Conservation (phyloP, 305 asterid genomes). For the Rubia peregrina region DNA sequence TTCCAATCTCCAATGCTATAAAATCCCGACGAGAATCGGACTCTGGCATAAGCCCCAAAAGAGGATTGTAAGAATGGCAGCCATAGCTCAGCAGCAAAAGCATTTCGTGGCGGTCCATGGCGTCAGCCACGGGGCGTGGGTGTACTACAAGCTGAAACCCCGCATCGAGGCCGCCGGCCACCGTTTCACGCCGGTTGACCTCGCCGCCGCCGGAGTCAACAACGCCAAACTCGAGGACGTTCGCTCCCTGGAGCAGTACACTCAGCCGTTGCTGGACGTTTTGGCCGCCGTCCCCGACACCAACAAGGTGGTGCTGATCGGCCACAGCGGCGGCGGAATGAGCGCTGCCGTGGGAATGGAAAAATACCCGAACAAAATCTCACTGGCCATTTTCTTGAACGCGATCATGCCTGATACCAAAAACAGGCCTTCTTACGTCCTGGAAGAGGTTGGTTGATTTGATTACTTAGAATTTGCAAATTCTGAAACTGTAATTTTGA, state of each 20-base stretch:
- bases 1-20: conserved; percentile 1
- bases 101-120: conserved; percentile 59
- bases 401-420: conserved; percentile 59
- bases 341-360: conserved; percentile 48
- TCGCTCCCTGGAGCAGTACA: conserved; percentile 32
- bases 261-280: conserved; percentile 43
- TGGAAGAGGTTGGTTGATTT: conserved; percentile 32
- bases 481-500: neutral
- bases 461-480: neutral
- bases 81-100: conserved; percentile 21
- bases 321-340: conserved; percentile 72
- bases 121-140: conserved; percentile 60
- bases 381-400: conserved; percentile 43
- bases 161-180: conserved; percentile 47
- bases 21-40: conserved; percentile 1
- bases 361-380: conserved; percentile 40
- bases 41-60: neutral
- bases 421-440: conserved; percentile 37
- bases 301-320: conserved; percentile 52
- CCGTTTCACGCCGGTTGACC: conserved; percentile 38
- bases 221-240: conserved; percentile 24
- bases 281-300: conserved; percentile 36
- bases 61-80: conserved; percentile 17
- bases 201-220: conserved; percentile 46
- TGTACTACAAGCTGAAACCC: conserved; percentile 59